These are phyloP conservation scores for Ophiostoma pallidulum DNA, from an alignment of 2,329 filamentous ascomycete species.

Conservation along the genomic window DNA sequence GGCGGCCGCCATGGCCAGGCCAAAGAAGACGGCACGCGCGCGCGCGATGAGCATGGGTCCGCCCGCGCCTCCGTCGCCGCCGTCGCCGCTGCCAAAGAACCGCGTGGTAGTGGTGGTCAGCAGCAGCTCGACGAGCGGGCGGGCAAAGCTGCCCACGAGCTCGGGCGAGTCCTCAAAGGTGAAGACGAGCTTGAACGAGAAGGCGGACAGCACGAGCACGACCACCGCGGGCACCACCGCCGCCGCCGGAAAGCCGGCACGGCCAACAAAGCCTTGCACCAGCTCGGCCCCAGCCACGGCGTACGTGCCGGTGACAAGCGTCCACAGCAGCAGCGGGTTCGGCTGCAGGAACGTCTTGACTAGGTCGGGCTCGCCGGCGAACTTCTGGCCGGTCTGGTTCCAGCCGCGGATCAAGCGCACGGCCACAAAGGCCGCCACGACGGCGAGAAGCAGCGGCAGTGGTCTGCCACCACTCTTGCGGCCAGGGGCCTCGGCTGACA, in stretches of 20 bases:
- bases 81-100: constrained; percentile 17
- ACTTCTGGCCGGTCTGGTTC: constrained; percentile 98
- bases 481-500: constrained; percentile 13
- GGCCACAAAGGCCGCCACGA: constrained; percentile 43
- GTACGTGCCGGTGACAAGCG: constrained; percentile 61
- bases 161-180: constrained; percentile 83
- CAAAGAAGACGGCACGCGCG: constrained; percentile 41
- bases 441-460: constrained; percentile 9
- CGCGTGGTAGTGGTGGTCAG: constrained; percentile 20
- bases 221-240: constrained; percentile 28
- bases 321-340: constrained; percentile 63
- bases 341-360: constrained; percentile 59
- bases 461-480: not conserved
- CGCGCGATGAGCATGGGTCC: constrained; percentile 37
- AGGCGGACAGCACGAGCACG: constrained; percentile 42
- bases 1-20: constrained; percentile 31
- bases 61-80: constrained; percentile 22
- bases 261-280: constrained; percentile 31
- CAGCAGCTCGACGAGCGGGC: constrained; percentile 31
- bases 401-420: constrained; percentile 66
- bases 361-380: constrained; percentile 82
- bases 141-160: constrained; percentile 45
- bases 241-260: constrained; percentile 32
- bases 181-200: constrained; percentile 85
- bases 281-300: constrained; percentile 43